These are phyloP conservation scores for Odontarrhena argentea DNA, from an alignment of 345 rosid genomes.

Conservation along the genomic window DNA sequence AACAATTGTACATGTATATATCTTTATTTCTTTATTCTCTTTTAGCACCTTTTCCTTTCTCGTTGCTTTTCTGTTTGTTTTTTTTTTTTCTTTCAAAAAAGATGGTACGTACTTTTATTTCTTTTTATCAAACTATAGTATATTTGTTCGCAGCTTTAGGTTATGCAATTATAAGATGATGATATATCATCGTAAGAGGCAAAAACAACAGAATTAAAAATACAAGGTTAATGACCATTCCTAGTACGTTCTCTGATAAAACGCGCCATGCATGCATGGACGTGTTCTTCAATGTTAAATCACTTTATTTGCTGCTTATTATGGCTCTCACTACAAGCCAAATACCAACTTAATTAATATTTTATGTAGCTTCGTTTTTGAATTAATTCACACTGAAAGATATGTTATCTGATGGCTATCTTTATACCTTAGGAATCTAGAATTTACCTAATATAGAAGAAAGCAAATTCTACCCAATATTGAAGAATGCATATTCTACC, in stretches of 20 bases:
- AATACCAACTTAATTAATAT: slow-evolving; percentile 18
- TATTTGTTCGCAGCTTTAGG: slow-evolving; percentile 39
- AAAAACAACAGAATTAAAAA: slow-evolving; percentile 38
- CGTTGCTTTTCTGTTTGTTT: slow-evolving; percentile 36
- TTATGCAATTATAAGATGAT: slow-evolving; percentile 73
- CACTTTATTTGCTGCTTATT: slow-evolving; percentile 4
- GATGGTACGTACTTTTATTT: not conserved
- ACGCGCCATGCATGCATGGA: slow-evolving; percentile 56
- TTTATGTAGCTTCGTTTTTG: slow-evolving; percentile 24
- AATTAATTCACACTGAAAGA: too few relatives aligned
- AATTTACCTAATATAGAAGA: too few relatives aligned
- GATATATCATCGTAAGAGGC: slow-evolving; percentile 66
- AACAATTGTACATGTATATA: not conserved
- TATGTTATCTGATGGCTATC: too few relatives aligned
- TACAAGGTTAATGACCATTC: slow-evolving; percentile 4
- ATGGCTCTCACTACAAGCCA: slow-evolving; percentile 24
- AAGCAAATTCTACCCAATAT: too few relatives aligned
- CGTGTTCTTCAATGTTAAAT: slow-evolving; percentile 25
- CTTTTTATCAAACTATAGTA: not conserved
- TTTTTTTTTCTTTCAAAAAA: slow-evolving; percentile 33
- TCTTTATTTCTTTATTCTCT: not conserved
- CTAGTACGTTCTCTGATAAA: slow-evolving; percentile 52
- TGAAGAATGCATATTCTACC: too few relatives aligned
- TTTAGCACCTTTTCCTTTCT: slow-evolving; percentile 30
- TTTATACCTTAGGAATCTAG: too few relatives aligned